These are phyloP conservation scores for Pseudisothecium myosuroides DNA, from an alignment of 225 moss, liverwort and hornwort species.

Conservation along the genomic window DNA sequence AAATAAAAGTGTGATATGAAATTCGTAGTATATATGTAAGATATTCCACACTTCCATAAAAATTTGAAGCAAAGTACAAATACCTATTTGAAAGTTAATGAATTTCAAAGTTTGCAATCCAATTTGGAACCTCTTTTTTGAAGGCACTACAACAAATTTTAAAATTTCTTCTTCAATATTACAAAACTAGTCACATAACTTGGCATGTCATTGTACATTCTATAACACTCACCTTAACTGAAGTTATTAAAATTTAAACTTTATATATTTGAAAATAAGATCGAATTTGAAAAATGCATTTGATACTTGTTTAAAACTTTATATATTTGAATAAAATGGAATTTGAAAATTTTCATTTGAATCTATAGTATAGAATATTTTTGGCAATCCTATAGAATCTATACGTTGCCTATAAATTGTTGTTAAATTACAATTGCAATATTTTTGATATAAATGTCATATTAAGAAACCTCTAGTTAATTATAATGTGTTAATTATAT, in stretches of 20 bases:
- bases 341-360: background rate
- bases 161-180: background rate
- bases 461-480: too few species aligned
- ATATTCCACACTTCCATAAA: too few species aligned
- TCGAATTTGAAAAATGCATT: background rate
- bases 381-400: too few species aligned
- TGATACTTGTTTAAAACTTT: too few species aligned
- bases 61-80: background rate
- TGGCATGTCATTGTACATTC: background rate
- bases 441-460: too few species aligned
- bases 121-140: background rate
- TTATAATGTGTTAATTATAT: background rate
- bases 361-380: too few species aligned
- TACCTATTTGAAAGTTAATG: background rate
- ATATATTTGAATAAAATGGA: too few species aligned
- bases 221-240: background rate
- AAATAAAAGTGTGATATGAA: background rate
- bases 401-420: accelerated
- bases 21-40: background rate
- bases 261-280: background rate
- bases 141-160: background rate
- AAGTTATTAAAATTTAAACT: background rate
- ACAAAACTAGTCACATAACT: background rate
- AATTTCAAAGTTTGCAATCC: background rate
- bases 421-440: background rate